Base-by-base conservation (phyloP, 2,329 filamentous ascomycete genomes). In the Trichophyton rubrum region DNA sequence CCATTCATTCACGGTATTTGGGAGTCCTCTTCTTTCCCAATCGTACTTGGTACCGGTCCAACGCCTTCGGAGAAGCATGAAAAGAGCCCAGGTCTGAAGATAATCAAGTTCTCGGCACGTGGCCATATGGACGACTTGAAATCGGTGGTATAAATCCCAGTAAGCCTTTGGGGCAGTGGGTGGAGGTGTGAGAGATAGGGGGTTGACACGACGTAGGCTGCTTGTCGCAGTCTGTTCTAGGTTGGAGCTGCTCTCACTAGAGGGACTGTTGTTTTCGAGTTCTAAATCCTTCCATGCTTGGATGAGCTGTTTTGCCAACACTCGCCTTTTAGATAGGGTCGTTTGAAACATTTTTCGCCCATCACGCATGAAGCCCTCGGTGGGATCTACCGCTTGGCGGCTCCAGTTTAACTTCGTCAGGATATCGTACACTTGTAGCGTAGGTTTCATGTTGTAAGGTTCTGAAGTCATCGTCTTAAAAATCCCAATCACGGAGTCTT, bases 401-500 rank as follows among this genome's bases (percentile, higher is more conserved):
- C 63, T 59, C 62, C 68, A 72, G 20, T 66, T 64, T 1, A 63
- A 62, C 58, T 72, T 73, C 13, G 71, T 67, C 27, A 74, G 65
- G 7, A 67, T 68, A 11, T 66, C 66, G 69, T 81, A 81, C 70
- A 86, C 80, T 13, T 78, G 72, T 62, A 88, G 78, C 0, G 75
- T 80, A 0, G 85, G 84, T 6, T 73, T 64, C 56, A 85, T 69
- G 60, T 79, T 77, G 72, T 84, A 82, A 0, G 82, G 82, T n/a
- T 74, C 69, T 2, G 77, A 74, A 0, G 75, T 82, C 81, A 89
- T 86, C 20, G 77, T 78, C 0, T 80, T 62, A 77, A 81, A 88
- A 20, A 90, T 69, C 3, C 74, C 69, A 43, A 77, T 68, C 3
- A 87, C 71, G n/a, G 80, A 75, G 2, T 73, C 63, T 2, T 67